These are phyloP conservation scores for Fusarium avenaceum DNA, from an alignment of 2,329 filamentous ascomycete genomes.

Conservation along the genomic window DNA sequence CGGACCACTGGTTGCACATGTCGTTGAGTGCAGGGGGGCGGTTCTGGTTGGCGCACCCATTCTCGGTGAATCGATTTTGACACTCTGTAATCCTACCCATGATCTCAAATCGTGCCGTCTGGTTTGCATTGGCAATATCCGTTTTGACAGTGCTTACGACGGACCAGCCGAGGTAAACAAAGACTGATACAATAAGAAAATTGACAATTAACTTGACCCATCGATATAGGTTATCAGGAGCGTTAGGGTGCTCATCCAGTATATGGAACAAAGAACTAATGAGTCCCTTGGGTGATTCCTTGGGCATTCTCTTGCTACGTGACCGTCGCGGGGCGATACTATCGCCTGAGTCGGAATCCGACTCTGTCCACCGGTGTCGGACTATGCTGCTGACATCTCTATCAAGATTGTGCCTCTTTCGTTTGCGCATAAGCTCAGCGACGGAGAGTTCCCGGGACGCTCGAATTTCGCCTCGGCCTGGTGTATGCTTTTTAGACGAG, in stretches of 20 bases:
- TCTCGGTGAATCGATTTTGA: slow-evolving; percentile 78
- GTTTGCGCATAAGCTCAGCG: slow-evolving; percentile 65
- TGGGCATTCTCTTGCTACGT: slow-evolving; percentile 46
- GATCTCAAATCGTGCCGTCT: slow-evolving; percentile 76
- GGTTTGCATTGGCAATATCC: slow-evolving; percentile 80
- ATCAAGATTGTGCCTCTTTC: slow-evolving; percentile 66
- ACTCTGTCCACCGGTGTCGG: slow-evolving; percentile 61
- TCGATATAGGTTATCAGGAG: slow-evolving; percentile 70
- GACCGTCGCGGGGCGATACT: slow-evolving; percentile 44
- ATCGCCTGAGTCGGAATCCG: slow-evolving; percentile 65
- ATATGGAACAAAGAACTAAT: slow-evolving; percentile 64
- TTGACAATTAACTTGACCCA: slow-evolving; percentile 75
- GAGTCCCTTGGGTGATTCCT: slow-evolving; percentile 42
- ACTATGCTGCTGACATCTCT: slow-evolving; percentile 66
- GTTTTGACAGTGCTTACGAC: slow-evolving; percentile 77
- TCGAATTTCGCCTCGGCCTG: slow-evolving; percentile 76
- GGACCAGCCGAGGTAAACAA: slow-evolving; percentile 76
- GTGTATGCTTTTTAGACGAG: slow-evolving; percentile 57
- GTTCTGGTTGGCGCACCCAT: slow-evolving; percentile 75
- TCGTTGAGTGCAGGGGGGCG: slow-evolving; percentile 82
- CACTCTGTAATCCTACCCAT: slow-evolving; percentile 81
- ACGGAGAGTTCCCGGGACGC: slow-evolving; percentile 57
- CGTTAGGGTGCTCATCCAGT: slow-evolving; percentile 69
- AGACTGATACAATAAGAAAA: slow-evolving; percentile 67
- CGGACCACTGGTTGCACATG: slow-evolving; percentile 84